These are phyloP conservation scores for Galerina marginata DNA, from an alignment of 768 basidiomycete genomes.

Conservation along the genomic window DNA sequence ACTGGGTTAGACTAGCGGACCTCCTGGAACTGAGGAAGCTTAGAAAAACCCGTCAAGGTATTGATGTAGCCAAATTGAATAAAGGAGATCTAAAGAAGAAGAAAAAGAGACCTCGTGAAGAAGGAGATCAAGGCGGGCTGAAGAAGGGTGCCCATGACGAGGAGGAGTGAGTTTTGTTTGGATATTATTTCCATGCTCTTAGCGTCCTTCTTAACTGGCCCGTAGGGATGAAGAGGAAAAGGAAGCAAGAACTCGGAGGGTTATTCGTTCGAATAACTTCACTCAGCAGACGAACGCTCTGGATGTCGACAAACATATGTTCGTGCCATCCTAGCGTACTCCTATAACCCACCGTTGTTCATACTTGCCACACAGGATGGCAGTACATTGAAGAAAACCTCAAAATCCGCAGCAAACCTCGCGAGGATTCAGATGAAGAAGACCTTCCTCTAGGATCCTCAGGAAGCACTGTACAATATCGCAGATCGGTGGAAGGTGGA, in stretches of 20 bases:
- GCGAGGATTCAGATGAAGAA: constrained; percentile 50
- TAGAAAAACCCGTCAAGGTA: constrained; percentile 75
- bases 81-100: constrained; percentile 83
- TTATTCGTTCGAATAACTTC: constrained; percentile 89
- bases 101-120: constrained; percentile 59
- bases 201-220: neutral
- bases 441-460: constrained; percentile 65
- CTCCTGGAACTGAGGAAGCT: constrained; percentile 85
- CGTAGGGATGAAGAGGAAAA: constrained; percentile 66
- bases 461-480: constrained; percentile 78
- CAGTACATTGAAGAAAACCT: constrained; percentile 96
- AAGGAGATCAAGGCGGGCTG: constrained; percentile 59
- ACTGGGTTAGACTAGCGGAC: constrained; percentile 66
- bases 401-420: constrained; percentile 66
- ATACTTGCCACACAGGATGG: constrained; percentile 72
- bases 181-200: neutral
- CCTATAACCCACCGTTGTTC: neutral
- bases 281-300: constrained; percentile 96
- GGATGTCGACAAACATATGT: constrained; percentile 99
- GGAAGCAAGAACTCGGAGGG: constrained; percentile 71
- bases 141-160: constrained; percentile 59
- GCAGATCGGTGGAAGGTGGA: constrained; percentile 69
- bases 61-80: constrained; percentile 84
- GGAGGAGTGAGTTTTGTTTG: constrained; percentile 52
- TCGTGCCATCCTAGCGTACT: constrained; percentile 31